Percentiles rank a stretch among this genome's conserved stretches.
These are phyloP conservation scores for Vigna radiata DNA, from an alignment of 306 rosid genomes.

Conservation along the genomic window DNA sequence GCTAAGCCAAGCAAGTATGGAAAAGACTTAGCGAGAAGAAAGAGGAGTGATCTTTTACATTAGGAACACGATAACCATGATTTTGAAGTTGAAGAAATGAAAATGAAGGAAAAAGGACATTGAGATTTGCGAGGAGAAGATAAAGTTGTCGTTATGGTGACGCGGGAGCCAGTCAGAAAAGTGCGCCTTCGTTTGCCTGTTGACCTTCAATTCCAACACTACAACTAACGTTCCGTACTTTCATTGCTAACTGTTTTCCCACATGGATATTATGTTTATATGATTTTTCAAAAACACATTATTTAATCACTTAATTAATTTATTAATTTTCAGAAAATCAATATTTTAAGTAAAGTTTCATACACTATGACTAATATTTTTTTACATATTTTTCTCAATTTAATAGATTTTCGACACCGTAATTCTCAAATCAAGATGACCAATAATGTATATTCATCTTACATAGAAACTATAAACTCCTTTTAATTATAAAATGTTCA, in stretches of 20 bases:
- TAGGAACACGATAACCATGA: not conserved
- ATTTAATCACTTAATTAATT: too few species aligned
- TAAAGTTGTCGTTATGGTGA: conserved; percentile 34
- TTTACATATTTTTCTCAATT: too few species aligned
- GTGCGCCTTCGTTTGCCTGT: not conserved
- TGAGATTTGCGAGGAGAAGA: conserved; percentile 42
- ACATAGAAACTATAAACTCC: too few species aligned
- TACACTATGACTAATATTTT: too few species aligned
- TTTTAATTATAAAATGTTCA: too few species aligned
- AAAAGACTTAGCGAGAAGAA: not conserved
- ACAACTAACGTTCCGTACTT: not conserved
- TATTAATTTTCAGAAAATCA: too few species aligned
- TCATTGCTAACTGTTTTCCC: not conserved
- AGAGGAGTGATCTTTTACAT: not conserved
- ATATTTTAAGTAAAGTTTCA: too few species aligned
- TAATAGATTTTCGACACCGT: too few species aligned
- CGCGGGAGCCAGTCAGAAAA: conserved; percentile 25
- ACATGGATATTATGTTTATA: not conserved
- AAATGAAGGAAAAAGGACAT: not conserved
- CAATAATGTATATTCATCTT: too few species aligned
- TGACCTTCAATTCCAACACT: not conserved
- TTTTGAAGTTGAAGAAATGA: not conserved
- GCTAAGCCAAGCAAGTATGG: conserved; percentile 3
- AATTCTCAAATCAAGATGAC: too few species aligned
- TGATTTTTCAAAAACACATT: too few species aligned